Percentiles rank a stretch among this genome's conserved stretches.
These are phyloP conservation scores for Scheffersomyces amazonensis DNA, from an alignment of 805 yeast genomes.

Conservation along the genomic window DNA sequence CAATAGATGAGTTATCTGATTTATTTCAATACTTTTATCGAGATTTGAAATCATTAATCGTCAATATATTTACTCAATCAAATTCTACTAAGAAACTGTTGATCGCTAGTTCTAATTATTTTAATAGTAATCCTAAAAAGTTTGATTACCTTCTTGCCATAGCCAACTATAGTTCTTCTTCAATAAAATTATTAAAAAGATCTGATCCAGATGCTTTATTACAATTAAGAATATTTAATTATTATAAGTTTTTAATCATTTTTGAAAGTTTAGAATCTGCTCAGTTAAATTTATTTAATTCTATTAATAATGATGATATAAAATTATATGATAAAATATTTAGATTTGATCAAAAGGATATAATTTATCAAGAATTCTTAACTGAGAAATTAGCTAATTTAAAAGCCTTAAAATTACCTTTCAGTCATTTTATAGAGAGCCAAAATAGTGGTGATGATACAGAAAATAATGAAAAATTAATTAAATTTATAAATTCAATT, in stretches of 20 bases:
- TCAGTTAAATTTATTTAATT: constrained; percentile 25
- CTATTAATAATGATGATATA: constrained; percentile 20
- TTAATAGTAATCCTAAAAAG: constrained; percentile 24
- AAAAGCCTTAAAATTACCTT: constrained; percentile 22
- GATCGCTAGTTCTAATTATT: constrained; percentile 24
- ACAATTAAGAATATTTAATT: constrained; percentile 40
- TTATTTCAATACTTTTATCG: constrained; percentile 34
- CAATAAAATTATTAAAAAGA: constrained; percentile 34
- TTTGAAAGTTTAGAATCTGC: constrained; percentile 32
- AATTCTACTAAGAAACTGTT: constrained; percentile 38
- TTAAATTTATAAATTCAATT: constrained; percentile 14
- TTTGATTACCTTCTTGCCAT: constrained; percentile 42
- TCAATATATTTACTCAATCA: constrained; percentile 34
- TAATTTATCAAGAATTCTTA: constrained; percentile 31
- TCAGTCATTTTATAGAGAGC: constrained; percentile 27
- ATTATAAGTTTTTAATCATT: constrained; percentile 36
- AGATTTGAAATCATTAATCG: constrained; percentile 33
- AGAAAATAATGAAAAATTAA: constrained; percentile 5
- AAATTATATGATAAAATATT: constrained; percentile 37
- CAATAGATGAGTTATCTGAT: constrained; percentile 29
- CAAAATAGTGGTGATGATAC: constrained; percentile 6
- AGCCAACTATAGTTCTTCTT: constrained; percentile 34
- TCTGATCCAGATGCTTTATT: constrained; percentile 33
- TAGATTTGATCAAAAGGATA: constrained; percentile 36
- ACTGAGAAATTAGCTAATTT: constrained; percentile 30